Evolutionary conservation across 2,329 filamentous ascomycete species (phyloP).

Genomic region (Xylariales sp.): DNA sequence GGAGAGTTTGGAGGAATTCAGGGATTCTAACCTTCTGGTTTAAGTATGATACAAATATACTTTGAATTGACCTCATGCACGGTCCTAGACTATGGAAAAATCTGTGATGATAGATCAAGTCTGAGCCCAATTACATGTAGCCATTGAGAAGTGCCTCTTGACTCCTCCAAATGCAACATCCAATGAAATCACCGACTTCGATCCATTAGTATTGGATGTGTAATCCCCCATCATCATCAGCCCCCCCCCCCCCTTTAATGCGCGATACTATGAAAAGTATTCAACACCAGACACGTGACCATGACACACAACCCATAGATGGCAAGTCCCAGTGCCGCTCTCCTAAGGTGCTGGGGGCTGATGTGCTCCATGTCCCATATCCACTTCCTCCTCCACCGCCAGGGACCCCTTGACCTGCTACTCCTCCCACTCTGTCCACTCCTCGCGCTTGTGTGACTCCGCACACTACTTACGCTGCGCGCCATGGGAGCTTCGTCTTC

Average conservation of each 20-base stretch:
- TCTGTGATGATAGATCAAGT: too few species aligned
- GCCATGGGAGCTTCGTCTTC: conserved; percentile 38
- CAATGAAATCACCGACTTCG: too few species aligned
- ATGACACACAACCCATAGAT: conserved; percentile 86
- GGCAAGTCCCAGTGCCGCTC: conserved; percentile 68
- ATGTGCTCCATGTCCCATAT: conserved; percentile 59
- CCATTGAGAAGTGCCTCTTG: too few species aligned
- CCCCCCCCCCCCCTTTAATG: conserved; percentile 48
- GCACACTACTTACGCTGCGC: conserved; percentile 38
- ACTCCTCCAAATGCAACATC: too few species aligned
- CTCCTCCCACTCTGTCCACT: conserved; percentile 7
- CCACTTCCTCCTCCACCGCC: conserved; percentile 53
- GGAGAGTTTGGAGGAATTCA: too few species aligned
- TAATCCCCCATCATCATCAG: background rate
- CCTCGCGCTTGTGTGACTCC: conserved; percentile 28
- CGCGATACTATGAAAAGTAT: conserved; percentile 70
- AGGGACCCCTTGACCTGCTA: conserved; percentile 32
- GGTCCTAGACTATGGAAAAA: too few species aligned
- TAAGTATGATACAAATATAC: too few species aligned
- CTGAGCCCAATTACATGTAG: too few species aligned
- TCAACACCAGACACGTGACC: conserved; percentile 80
- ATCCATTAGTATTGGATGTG: too few species aligned
- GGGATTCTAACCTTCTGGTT: too few species aligned
- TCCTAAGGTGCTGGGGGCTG: conserved; percentile 62
- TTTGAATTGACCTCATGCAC: too few species aligned